These are phyloP conservation scores for Carpinus fangiana DNA, from an alignment of 306 rosid species.

Conservation along the genomic window DNA sequence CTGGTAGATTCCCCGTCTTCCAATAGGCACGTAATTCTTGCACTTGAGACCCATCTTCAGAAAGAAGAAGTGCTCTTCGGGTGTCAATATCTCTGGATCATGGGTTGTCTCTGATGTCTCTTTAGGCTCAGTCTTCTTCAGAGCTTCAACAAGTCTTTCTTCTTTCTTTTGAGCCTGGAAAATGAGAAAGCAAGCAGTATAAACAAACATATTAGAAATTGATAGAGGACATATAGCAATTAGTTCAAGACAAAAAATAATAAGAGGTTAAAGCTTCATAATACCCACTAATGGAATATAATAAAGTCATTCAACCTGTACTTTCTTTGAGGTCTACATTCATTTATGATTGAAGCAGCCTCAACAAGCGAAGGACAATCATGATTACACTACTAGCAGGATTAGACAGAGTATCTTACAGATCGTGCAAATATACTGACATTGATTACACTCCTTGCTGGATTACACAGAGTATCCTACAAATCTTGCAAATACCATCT, in stretches of 20 bases:
- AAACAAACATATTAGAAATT: neutral
- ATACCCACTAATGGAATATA: too few relatives aligned
- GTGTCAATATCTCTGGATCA: constrained; percentile 96
- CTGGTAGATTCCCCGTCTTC: constrained; percentile 92
- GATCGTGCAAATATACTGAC: too few relatives aligned
- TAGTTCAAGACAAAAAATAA: neutral
- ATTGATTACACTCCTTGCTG: too few relatives aligned
- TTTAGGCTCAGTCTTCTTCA: constrained; percentile 82
- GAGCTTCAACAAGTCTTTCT: constrained; percentile 63
- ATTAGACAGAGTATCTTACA: too few relatives aligned
- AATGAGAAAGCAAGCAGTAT: constrained; percentile 23
- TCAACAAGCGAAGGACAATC: too few relatives aligned
- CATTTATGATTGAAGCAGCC: too few relatives aligned
- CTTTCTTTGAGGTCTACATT: too few relatives aligned
- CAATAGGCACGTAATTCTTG: constrained; percentile 92
- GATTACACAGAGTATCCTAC: too few relatives aligned
- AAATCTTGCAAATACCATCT: too few relatives aligned
- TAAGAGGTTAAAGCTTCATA: neutral
- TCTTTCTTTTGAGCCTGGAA: constrained; percentile 80
- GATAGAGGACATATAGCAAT: neutral
- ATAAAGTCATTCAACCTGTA: too few relatives aligned
- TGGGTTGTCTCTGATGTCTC: constrained; percentile 72
- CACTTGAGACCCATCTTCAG: constrained; percentile 90
- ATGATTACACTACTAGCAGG: too few relatives aligned
- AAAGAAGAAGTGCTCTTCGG: constrained; percentile 94